Base-by-base conservation (phyloP, 805 yeast genomes). In the Cyberlindnera samutprakarnensis region DNA sequence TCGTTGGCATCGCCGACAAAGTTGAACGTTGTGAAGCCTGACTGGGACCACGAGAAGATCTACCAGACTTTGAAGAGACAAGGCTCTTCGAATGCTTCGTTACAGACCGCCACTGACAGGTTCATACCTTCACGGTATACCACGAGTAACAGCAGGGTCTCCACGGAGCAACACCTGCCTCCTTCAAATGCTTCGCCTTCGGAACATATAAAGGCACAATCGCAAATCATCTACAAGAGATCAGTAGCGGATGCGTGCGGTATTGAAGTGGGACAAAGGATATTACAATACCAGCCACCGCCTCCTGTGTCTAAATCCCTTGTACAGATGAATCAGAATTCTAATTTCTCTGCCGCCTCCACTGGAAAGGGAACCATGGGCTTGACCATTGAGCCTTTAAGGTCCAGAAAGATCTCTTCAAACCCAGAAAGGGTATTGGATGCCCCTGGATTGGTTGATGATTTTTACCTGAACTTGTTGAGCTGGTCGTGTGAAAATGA, bases 161-260 rank as follows among this genome's bases (percentile, higher is more conserved):
- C 64, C 31, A 38, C 54, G 12, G 68, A 66, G 16, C 61, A 58
- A 11, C 25, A 43, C 5, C 35, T 53, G 23, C 70, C 72, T 12
- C 65, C 68, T 18, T 64, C 70, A 23, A 64, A 62, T 38, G 70
- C 69, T 9, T 63, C 71, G 1, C 70, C 70, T 3, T 53, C 61
- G 3, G 57, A 62, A 23, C 71, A 59, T 45, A 50, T 61, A 16
- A 59, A 56, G 37, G 69, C 65, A 1, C 70, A 58, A 39, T 62
- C 67, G 6, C 60, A 59, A 32, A 46, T 54, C 26, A 62, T 62
- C 6, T 85, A 84, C 49, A 80, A 81, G 53, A 74, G 75, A 46
- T 78, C 85, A 18, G 95, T 90, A 2, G 97, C 96, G 0, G 82
- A 82, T 51, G 97, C 96, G 0, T 90, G 96, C 55, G 97, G 98